A percentile compares a stretch with the other conserved stretches of the same genome.
Conservation (phyloP, 495 filamentous ascomycete genomes). For the Lasiosphaeris hirsuta region DNA sequence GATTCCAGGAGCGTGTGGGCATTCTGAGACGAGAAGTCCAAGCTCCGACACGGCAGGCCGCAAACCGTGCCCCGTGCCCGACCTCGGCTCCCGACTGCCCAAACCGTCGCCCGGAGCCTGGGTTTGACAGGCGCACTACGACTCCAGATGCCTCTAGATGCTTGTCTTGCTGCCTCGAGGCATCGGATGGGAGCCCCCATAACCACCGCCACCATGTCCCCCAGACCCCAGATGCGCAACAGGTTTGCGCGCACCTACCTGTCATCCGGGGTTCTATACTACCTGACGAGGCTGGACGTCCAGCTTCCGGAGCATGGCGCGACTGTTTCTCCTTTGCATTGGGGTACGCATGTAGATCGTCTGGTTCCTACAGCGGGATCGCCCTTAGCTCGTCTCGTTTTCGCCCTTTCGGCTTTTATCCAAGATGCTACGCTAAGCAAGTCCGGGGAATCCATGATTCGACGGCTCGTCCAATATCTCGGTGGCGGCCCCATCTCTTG, state of each 20-base stretch:
- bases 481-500: constrained; percentile 17
- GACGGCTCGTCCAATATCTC: constrained; percentile 26
- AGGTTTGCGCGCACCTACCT: background rate
- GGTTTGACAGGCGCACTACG: no score
- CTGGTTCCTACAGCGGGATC: constrained; percentile 28
- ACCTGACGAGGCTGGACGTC: no score
- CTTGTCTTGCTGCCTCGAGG: no score
- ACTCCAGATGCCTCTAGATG: no score
- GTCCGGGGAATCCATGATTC: constrained; percentile 25
- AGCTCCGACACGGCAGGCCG: constrained; percentile 18
- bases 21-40: constrained; percentile 19
- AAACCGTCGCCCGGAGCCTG: background rate
- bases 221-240: background rate
- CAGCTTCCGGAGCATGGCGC: background rate
- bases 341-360: constrained; percentile 14
- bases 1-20: constrained; percentile 10
- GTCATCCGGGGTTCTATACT: no score
- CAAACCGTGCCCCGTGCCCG: constrained; percentile 9
- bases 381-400: constrained; percentile 24
- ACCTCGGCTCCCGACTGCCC: background rate
- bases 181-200: no score
- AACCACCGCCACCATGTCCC: no score
- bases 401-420: constrained; percentile 10
- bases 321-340: constrained; percentile 9
- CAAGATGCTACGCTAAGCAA: constrained; percentile 5